A percentile compares a stretch with the other conserved stretches of the same genome.
Conservation (phyloP, 768 basidiomycete genomes). For the Termitomyces eurrhizus region DNA sequence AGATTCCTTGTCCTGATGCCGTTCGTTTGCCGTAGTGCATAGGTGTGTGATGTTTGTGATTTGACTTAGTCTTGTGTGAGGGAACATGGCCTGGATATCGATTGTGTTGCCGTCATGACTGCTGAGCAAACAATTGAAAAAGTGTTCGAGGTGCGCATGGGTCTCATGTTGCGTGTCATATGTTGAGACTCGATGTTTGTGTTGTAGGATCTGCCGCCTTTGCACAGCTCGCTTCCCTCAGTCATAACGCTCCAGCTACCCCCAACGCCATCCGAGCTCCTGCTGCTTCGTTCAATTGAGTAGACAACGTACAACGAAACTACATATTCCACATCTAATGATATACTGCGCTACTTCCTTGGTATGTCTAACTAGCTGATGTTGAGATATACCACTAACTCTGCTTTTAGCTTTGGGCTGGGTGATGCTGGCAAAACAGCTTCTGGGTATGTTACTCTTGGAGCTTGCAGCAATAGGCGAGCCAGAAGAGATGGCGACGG, state of each 20-base stretch:
- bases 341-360: no score
- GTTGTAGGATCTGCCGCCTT: conserved; percentile 45
- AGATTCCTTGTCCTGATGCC: neutral
- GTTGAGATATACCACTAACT: neutral
- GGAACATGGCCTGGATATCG: no score
- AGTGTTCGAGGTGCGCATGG: conserved; percentile 52
- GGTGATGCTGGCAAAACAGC: conserved; percentile 57
- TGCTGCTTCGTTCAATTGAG: conserved; percentile 84
- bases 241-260: conserved; percentile 54
- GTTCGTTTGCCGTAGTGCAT: no score
- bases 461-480: no score
- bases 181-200: no score
- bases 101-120: conserved; percentile 78
- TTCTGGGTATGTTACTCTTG: no score
- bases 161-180: neutral
- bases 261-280: conserved; percentile 52
- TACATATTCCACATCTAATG: conserved; percentile 77
- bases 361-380: no score
- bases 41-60: no score
- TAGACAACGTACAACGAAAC: conserved; percentile 82
- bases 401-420: conserved; percentile 59
- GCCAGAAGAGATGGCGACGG: no score
- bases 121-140: conserved; percentile 76
- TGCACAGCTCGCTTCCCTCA: conserved; percentile 57
- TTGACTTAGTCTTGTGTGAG: conserved; percentile 70